A percentile compares a stretch with the other conserved stretches of the same genome.
These are phyloP conservation scores for Amoebophrya sp. DNA, from an alignment of 169 alveolate genomes.

Conservation along the genomic window DNA sequence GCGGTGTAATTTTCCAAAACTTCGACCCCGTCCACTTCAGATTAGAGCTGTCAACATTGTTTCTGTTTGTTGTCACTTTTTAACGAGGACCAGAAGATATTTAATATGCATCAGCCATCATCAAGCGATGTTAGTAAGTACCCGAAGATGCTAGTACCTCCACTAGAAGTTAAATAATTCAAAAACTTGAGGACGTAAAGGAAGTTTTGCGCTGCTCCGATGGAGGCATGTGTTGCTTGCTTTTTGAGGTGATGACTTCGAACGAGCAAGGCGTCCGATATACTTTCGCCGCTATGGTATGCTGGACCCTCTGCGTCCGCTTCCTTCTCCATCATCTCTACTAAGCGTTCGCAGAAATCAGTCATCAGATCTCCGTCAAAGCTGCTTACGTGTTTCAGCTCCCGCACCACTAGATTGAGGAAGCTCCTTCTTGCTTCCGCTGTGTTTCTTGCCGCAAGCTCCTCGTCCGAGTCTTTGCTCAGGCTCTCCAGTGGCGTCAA, in stretches of 20 bases:
- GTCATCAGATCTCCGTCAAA: not conserved
- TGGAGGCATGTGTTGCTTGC: not conserved
- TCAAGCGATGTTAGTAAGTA: too few relatives aligned
- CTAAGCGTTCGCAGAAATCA: slow-evolving; percentile 10
- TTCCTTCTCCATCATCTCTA: slow-evolving; percentile 16
- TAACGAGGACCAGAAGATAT: too few relatives aligned
- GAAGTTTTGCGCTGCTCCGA: too few relatives aligned
- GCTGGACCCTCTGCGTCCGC: not conserved
- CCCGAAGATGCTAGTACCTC: too few relatives aligned
- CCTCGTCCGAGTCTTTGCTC: too few relatives aligned
- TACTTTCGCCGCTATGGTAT: not conserved
- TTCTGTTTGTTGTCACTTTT: too few relatives aligned
- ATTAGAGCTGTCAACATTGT: too few relatives aligned
- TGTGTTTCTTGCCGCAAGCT: too few relatives aligned
- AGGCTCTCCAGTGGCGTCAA: too few relatives aligned
- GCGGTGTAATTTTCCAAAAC: not conserved
- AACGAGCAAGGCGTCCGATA: not conserved
- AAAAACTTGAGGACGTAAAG: too few relatives aligned
- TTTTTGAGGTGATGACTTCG: not conserved
- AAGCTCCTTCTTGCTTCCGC: not conserved
- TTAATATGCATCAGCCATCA: too few relatives aligned
- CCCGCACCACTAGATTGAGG: not conserved
- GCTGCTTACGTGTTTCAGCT: not conserved
- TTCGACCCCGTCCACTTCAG: not conserved
- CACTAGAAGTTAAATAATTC: too few relatives aligned